Evolutionary conservation across 2,329 filamentous ascomycete species (phyloP).

Genomic region (Sporothrix dimorphospora): DNA sequence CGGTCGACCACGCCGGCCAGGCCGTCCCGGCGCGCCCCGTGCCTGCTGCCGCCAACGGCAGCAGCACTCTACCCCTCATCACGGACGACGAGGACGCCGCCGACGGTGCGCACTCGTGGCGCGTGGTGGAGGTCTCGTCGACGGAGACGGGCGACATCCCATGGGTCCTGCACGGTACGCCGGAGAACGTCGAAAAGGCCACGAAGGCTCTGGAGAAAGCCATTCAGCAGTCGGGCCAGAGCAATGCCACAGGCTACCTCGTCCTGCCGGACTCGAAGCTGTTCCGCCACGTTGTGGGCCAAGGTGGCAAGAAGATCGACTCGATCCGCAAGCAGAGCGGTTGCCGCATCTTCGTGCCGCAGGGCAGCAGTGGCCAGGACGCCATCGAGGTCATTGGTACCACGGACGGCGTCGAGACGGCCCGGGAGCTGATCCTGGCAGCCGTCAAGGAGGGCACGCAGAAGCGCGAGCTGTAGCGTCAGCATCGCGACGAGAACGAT

Average conservation of each 20-base stretch:
- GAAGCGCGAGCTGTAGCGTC: conserved; percentile 30
- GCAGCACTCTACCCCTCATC: conserved; percentile 80
- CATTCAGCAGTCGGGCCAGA: conserved; percentile 70
- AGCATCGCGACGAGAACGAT: not conserved
- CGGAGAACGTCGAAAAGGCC: conserved; percentile 81
- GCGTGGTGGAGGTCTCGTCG: conserved; percentile 67
- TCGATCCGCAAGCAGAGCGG: conserved; percentile 88
- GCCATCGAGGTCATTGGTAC: conserved; percentile 88
- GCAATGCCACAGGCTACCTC: conserved; percentile 78
- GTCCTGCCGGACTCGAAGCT: conserved; percentile 86
- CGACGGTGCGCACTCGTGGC: conserved; percentile 78
- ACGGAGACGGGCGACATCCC: conserved; percentile 72
- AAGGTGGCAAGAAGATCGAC: conserved; percentile 89
- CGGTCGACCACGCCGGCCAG: conserved; percentile 86
- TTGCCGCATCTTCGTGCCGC: conserved; percentile 92
- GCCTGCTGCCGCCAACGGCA: conserved; percentile 61
- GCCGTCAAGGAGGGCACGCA: conserved; percentile 68
- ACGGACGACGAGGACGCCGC: conserved; percentile 75
- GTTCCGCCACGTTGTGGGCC: conserved; percentile 88
- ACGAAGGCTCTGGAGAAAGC: conserved; percentile 73
- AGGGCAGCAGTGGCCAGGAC: conserved; percentile 61
- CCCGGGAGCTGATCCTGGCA: conserved; percentile 84
- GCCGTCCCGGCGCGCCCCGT: conserved; percentile 71
- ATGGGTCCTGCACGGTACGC: conserved; percentile 82
- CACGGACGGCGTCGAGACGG: conserved; percentile 79